These are phyloP conservation scores for Chaetoceros muelleri DNA, from an alignment of 108 stramenopile genomes.

Conservation along the genomic window DNA sequence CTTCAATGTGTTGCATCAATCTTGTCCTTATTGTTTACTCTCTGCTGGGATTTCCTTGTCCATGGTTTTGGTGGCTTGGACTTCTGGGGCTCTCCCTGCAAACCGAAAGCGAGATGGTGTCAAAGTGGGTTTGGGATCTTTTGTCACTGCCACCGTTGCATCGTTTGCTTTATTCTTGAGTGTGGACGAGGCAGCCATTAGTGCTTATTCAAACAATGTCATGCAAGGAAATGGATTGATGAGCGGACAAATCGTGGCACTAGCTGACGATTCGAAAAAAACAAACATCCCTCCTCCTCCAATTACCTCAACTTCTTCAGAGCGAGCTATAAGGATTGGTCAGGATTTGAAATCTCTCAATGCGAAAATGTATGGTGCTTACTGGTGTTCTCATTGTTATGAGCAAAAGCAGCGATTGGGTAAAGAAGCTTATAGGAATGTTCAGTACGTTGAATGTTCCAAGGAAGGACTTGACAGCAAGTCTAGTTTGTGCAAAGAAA, in stretches of 20 bases:
- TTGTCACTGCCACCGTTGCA: slow-evolving; percentile 3
- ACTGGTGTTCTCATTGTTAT: slow-evolving; percentile 93
- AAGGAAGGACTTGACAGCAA: slow-evolving; percentile 61
- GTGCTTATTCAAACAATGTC: slow-evolving; percentile 4
- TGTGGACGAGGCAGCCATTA: slow-evolving; percentile 10
- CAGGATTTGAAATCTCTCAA: slow-evolving; percentile 45
- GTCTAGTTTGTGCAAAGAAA: slow-evolving; percentile 53
- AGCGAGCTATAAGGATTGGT: slow-evolving; percentile 47
- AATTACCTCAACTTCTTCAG: slow-evolving; percentile 58
- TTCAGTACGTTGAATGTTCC: slow-evolving; percentile 86
- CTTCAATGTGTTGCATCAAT: slow-evolving; percentile 50
- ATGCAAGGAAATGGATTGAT: slow-evolving; percentile 1
- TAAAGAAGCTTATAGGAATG: slow-evolving; percentile 55
- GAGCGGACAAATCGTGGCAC: not conserved
- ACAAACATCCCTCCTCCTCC: slow-evolving; percentile 46
- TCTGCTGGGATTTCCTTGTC: slow-evolving; percentile 54
- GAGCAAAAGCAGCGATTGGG: slow-evolving; percentile 85
- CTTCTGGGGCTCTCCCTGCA: slow-evolving; percentile 42
- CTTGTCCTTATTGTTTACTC: slow-evolving; percentile 75
- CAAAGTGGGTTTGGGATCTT: slow-evolving; percentile 1
- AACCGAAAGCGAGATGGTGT: not conserved
- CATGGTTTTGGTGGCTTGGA: slow-evolving; percentile 46
- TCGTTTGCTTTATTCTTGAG: slow-evolving; percentile 18
- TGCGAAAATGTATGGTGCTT: slow-evolving; percentile 89
- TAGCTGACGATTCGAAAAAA: slow-evolving; percentile 15